Evolutionary conservation across 805 yeast species (phyloP).

Genomic region (Wickerhamomyces sydowiorum): DNA sequence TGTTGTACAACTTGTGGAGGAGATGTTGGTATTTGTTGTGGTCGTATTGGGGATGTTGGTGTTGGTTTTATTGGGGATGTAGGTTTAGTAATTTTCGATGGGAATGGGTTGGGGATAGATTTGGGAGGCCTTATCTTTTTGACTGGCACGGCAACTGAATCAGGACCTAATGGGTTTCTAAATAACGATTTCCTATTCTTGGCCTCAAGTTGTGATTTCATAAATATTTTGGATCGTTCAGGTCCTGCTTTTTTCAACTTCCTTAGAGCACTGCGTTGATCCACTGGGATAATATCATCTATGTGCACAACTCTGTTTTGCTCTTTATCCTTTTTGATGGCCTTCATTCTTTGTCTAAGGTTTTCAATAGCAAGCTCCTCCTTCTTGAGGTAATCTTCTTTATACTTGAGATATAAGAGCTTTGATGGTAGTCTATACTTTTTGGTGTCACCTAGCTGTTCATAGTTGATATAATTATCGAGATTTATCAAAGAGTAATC

Average conservation of each 20-base stretch:
- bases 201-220: constrained; percentile 18
- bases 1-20: too few relatives aligned
- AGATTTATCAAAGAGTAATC: constrained; percentile 9
- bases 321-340: constrained; percentile 25
- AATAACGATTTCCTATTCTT: constrained; percentile 12
- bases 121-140: neutral
- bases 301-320: constrained; percentile 23
- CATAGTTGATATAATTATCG: constrained; percentile 11
- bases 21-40: neutral
- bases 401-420: constrained; percentile 27
- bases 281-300: constrained; percentile 16
- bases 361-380: constrained; percentile 29
- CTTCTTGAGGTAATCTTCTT: constrained; percentile 26
- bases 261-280: neutral
- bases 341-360: constrained; percentile 25
- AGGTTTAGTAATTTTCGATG: neutral
- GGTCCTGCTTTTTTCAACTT: neutral
- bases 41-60: neutral
- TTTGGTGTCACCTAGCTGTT: constrained; percentile 8
- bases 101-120: neutral
- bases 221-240: constrained; percentile 12
- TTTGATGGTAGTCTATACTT: constrained; percentile 30
- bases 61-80: neutral
- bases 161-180: constrained; percentile 11
- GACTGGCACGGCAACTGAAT: neutral